Evolutionary conservation across 345 rosid species (phyloP).

Genomic region (Gossypium ekmanianum): DNA sequence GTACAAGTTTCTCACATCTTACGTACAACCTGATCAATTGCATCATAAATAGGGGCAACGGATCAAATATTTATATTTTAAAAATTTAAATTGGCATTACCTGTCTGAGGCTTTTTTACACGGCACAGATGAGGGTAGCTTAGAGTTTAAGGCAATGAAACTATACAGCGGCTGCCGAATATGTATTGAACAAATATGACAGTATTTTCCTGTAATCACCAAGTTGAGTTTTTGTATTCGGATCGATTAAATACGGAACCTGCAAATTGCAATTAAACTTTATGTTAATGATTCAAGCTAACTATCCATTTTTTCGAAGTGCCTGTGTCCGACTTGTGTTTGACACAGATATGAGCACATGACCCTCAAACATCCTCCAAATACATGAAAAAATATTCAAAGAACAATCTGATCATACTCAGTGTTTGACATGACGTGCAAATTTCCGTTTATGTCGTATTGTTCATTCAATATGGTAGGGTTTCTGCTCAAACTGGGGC

Average conservation of each 20-base stretch:
- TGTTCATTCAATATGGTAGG: background rate
- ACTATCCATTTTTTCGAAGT: background rate
- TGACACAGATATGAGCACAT: no score
- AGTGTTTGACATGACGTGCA: background rate
- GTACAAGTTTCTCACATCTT: no score
- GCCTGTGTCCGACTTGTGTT: background rate
- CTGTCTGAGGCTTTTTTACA: background rate
- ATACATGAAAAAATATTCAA: background rate
- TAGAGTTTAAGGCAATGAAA: background rate
- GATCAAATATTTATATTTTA: no score
- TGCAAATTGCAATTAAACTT: slow-evolving; percentile 23
- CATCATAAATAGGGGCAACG: no score
- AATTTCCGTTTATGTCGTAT: background rate
- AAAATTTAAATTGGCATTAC: no score
- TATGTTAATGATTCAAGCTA: background rate
- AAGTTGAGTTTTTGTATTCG: slow-evolving; percentile 55
- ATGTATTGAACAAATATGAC: slow-evolving; percentile 60
- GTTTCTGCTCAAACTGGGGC: background rate
- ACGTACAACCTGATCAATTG: no score
- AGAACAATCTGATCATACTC: background rate
- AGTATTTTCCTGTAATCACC: slow-evolving; percentile 64
- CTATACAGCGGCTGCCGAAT: slow-evolving; percentile 36
- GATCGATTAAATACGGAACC: slow-evolving; percentile 77
- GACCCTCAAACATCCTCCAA: background rate
- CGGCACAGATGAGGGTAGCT: background rate